Evolutionary conservation across 805 yeast genomes (phyloP), one percentile per base, ranked within the genome.

Genomic region (Nakazawaea anatomiae): DNA sequence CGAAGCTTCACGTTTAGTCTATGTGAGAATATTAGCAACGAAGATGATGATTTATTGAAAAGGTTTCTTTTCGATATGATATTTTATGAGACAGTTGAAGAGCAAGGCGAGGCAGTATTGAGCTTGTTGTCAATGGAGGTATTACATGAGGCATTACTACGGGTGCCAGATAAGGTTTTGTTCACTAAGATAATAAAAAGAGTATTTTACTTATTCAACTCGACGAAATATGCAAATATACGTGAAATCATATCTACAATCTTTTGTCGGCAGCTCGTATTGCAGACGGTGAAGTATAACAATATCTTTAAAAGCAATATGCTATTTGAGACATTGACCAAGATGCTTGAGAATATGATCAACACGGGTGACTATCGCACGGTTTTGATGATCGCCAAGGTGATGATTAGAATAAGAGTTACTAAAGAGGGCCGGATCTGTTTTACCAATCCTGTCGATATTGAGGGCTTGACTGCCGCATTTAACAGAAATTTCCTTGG

Each of bases 391-490:
- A 62, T 80, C 2, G 69, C 82, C 6, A 73, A 83, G 47, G 66
- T 80, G 12, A 65, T 87, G 50, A 67, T 78, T 18, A 69, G 89
- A 54, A 67, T 84, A 1, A 70, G 92, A 48, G 70, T 70, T 0
- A 74, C 81, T 1, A 60, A 68, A 11, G 73, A 72, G 4, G 69
- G 71, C 5, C 65, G 62, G 36, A 64, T 85, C 1, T 79, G 72
- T 58, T 66, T 85, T 42, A 65, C 79, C 2, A 67, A 72, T 6
- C 85, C 86, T 4, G 61, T 65, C 1, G 88, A 86, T 60, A 79
- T 84, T 71, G 85, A 79, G 41, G 89, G 88, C 0, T 64, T 86
- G 14, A 78, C 89, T 8, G 76, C 82, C 2, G 75, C 81, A 0
- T 72, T 85, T 48, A 74, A 76, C 4, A 70, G 89, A 59, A 78